These are phyloP conservation scores for Rubroboletus satanas DNA, from an alignment of 768 basidiomycete species.

Conservation along the genomic window DNA sequence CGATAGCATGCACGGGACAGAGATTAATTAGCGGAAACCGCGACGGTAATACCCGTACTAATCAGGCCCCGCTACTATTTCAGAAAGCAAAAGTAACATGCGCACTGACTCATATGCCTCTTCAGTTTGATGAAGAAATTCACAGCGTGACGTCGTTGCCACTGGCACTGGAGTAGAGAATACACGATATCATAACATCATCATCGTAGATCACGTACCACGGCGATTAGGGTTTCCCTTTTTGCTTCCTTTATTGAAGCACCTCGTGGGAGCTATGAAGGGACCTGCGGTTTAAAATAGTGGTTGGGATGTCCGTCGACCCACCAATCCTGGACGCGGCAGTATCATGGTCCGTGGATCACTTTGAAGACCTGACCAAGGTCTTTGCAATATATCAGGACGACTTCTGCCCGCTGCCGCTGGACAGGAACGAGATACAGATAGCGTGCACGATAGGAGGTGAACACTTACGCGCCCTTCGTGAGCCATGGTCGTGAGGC, in stretches of 20 bases:
- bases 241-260: too few relatives aligned
- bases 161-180: background rate
- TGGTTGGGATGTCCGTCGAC: slow-evolving; percentile 63
- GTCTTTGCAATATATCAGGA: slow-evolving; percentile 94
- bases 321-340: slow-evolving; percentile 70
- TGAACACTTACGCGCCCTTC: slow-evolving; percentile 64
- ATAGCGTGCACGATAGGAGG: background rate
- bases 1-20: background rate
- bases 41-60: background rate
- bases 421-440: slow-evolving; percentile 29
- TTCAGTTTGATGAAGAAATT: background rate
- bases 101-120: background rate
- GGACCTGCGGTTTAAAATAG: too few relatives aligned
- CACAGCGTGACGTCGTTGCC: background rate
- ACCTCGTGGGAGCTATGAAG: too few relatives aligned
- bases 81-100: background rate
- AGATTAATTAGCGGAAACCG: background rate
- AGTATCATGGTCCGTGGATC: too few relatives aligned
- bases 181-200: slow-evolving; percentile 39
- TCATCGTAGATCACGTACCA: slow-evolving; percentile 49
- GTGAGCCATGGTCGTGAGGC: slow-evolving; percentile 90
- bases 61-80: background rate
- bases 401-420: slow-evolving; percentile 68
- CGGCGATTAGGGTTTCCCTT: too few relatives aligned
- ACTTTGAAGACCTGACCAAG: slow-evolving; percentile 56